Evolutionary conservation across 257 asterid species (phyloP), one percentile per base, ranked within the genome.

Genomic region (Gardenia jasminoides): DNA sequence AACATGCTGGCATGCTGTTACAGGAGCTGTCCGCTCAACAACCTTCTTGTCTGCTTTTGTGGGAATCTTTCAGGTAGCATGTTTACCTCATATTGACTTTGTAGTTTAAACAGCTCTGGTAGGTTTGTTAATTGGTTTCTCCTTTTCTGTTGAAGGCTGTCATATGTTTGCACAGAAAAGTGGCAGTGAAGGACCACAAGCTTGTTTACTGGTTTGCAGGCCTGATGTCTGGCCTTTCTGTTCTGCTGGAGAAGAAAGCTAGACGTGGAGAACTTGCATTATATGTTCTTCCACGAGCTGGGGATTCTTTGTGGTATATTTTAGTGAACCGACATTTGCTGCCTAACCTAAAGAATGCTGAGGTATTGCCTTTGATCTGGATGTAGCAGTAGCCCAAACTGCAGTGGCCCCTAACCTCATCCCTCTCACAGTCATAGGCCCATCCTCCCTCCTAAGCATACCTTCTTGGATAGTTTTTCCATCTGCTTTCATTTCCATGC

Each of bases 221-320:
- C 74, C 93, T 90, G 28, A 54, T 89, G 76, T 89, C 99, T 56
- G 99, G 96, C 78, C 96, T 96, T 72, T 96, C 99, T 78, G 93
- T 94, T 76, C 82, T 96, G 76, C 75, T 96, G 81, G 99, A 96
- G 88, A 96, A 96, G 91, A 96, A 96, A 90, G 91, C 97, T 81
- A 90, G 98, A 80, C 99, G 98, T 71, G 93, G 92, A 65, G 99
- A 96, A 82, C 86, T 96, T 74, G 98, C 98, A 72, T 82, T 96
- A 44, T 96, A 96, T 80, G 99, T 96, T 84, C 98, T 96, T 77
- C 99, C 99, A 47, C 89, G 97, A 81, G 98, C 99, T 70, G 99
- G 94, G 82, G 98, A 96, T 76, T 96, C 99, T 76, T 85, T 91
- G 82, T 96, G 99, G 99, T 88, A 87, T 89, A 96, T 96, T 77